A percentile compares a stretch with the other conserved stretches of the same genome.
Conservation (phyloP, 306 rosid species). For the Citrullus mucosospermus region DNA sequence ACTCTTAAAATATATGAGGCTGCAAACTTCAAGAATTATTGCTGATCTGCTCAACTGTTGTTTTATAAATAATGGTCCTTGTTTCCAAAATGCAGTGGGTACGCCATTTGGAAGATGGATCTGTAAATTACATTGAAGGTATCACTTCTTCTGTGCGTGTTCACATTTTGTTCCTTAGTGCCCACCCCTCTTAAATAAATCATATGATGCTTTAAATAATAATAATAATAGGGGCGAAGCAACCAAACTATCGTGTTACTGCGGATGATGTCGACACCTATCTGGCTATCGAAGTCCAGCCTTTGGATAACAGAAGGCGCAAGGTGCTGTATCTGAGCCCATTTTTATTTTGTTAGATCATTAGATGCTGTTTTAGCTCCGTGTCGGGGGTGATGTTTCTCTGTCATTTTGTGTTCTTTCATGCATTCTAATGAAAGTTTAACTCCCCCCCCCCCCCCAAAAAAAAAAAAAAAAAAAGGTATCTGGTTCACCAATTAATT, state of each 20-base stretch:
- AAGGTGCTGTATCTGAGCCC: slow-evolving; percentile 34
- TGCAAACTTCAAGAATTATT: not conserved
- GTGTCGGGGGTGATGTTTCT: not conserved
- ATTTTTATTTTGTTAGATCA: not conserved
- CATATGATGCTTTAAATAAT: slow-evolving; percentile 15
- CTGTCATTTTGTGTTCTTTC: no score
- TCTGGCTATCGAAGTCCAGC: slow-evolving; percentile 94
- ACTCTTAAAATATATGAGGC: not conserved
- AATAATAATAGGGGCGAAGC: slow-evolving; percentile 64
- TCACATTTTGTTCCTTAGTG: not conserved
- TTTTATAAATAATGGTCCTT: not conserved
- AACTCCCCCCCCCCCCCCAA: no score
- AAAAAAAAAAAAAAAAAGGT: not conserved
- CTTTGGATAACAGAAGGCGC: slow-evolving; percentile 87
- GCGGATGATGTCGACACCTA: slow-evolving; percentile 82
- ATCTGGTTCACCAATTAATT: not conserved
- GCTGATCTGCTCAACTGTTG: not conserved
- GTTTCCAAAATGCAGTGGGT: slow-evolving; percentile 59
- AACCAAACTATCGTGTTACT: slow-evolving; percentile 77
- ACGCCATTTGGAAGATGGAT: slow-evolving; percentile 83
- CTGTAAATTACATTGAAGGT: slow-evolving; percentile 83
- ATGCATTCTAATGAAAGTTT: no score
- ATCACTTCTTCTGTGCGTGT: slow-evolving; percentile 12
- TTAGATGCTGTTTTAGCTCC: not conserved
- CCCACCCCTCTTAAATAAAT: slow-evolving; percentile 4